Evolutionary conservation across 2,329 filamentous ascomycete genomes (phyloP).

Genomic region (Oidium heveae): DNA sequence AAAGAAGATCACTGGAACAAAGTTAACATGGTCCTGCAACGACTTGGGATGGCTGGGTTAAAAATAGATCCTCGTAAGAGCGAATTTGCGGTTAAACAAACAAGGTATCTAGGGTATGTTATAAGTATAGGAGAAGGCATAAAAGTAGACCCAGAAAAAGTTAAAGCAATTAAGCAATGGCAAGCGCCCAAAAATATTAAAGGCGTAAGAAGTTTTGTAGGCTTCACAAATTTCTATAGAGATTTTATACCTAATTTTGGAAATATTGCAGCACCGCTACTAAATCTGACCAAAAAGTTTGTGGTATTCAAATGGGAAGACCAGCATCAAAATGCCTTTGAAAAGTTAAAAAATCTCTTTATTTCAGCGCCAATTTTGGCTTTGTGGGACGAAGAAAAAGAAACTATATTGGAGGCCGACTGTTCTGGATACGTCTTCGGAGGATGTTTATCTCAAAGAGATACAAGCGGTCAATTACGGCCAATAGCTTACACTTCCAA

Average conservation of each 20-base stretch:
- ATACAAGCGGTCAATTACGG: not conserved
- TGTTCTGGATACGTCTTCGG: not conserved
- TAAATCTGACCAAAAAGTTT: not conserved
- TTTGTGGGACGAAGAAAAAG: not conserved
- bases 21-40: no score
- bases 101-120: no score
- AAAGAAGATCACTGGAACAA: no score
- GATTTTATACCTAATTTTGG: not conserved
- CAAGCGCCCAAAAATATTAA: no score
- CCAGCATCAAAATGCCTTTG: not conserved
- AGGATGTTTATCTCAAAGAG: not conserved
- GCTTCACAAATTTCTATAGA: not conserved
- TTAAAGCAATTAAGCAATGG: no score
- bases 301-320: not conserved
- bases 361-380: not conserved
- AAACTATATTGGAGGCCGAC: no score
- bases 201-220: no score
- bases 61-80: no score
- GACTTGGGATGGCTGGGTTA: no score
- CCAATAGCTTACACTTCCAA: not conserved
- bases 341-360: not conserved
- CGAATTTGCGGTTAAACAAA: no score
- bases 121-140: no score
- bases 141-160: no score
- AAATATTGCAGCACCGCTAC: not conserved